Evolutionary conservation across 2,329 filamentous ascomycete species (phyloP).

Genomic region (Verticillium nubilum): DNA sequence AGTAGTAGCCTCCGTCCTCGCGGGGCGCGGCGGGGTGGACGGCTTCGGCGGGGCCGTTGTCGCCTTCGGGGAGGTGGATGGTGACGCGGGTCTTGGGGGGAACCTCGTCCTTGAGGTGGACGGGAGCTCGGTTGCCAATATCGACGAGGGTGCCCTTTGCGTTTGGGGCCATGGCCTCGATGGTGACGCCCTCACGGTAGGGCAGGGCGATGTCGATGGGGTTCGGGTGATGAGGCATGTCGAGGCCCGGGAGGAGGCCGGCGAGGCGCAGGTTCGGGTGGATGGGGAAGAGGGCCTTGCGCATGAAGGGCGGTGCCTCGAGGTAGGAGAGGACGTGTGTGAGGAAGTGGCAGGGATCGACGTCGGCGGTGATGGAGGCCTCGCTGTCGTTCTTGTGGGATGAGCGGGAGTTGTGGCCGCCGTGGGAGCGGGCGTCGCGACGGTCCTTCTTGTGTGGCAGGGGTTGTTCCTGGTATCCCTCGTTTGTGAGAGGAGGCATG

Average conservation of each 20-base stretch:
- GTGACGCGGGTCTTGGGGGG: constrained; percentile 70
- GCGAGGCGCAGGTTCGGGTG: constrained; percentile 73
- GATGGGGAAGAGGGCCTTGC: constrained; percentile 67
- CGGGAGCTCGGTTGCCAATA: constrained; percentile 48
- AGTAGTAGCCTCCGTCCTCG: constrained; percentile 76
- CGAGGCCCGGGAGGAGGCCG: constrained; percentile 68
- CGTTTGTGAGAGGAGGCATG: constrained; percentile 15
- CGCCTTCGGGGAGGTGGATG: constrained; percentile 53
- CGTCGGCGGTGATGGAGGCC: constrained; percentile 52
- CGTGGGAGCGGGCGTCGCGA: background rate
- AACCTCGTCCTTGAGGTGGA: constrained; percentile 54
- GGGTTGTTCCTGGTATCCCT: background rate
- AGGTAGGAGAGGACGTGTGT: constrained; percentile 75
- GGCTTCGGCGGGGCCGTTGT: constrained; percentile 46
- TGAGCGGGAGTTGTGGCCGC: background rate
- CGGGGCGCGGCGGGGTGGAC: constrained; percentile 65
- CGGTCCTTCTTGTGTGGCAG: background rate
- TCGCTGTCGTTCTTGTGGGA: background rate
- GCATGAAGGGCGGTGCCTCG: constrained; percentile 78
- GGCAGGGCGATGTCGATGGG: constrained; percentile 67
- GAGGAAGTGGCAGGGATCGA: constrained; percentile 75
- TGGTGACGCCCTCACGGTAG: constrained; percentile 72
- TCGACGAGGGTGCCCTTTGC: constrained; percentile 51
- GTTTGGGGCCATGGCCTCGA: constrained; percentile 30
- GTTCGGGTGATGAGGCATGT: constrained; percentile 80